Base-by-base conservation (phyloP, 768 basidiomycete species). In the Mrakia gelida region DNA sequence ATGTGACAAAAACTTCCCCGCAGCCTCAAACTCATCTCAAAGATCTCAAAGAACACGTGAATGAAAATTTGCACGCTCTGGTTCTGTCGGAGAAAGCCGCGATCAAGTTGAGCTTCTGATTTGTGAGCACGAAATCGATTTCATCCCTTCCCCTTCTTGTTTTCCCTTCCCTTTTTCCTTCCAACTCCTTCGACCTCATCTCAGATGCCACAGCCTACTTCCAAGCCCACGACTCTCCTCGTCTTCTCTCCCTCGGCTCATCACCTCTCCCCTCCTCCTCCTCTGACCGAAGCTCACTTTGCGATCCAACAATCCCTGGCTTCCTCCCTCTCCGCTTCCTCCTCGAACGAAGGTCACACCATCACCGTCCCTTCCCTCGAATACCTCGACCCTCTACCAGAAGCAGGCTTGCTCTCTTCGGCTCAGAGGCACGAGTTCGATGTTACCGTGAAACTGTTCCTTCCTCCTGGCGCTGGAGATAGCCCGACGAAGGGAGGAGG, bases 391-490 rank as follows among this genome's bases (percentile, higher is more conserved):
- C 18, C 26, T 7, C 61, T 45, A 38, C 18, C 71, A 18, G 71
- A 32, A 32, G 45, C 43, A 54, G 45, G 41, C 16, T n/a, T 61
- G 34, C 73, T 26, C 18, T 10, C 56, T 18, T 34, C n/a, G 34
- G 8, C 28, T 8, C 34, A 28, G 34, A 32, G 56, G 13, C 54
- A 28, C 30, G 71, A 77, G 30, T 61, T 71, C 21, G 76, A 77
- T 43, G 26, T 62, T 5, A 77, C 70, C n/a, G 71, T 45, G 2
- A 77, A 77, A 71, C 38, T 77, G n/a, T 77, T 77, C 76, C 70
- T 77, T 21, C 76, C 76, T 56, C 67, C n/a, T 30, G 34, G 52
- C 15, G 30, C 49, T 63, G 45, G 21, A 8, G 6, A 52, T 10
- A 52, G 49, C 49, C 65, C 8, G 2, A 10, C n/a, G 30, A 41